Conservation (phyloP, 768 basidiomycete genomes). For the Auricularia auricula-judae region DNA sequence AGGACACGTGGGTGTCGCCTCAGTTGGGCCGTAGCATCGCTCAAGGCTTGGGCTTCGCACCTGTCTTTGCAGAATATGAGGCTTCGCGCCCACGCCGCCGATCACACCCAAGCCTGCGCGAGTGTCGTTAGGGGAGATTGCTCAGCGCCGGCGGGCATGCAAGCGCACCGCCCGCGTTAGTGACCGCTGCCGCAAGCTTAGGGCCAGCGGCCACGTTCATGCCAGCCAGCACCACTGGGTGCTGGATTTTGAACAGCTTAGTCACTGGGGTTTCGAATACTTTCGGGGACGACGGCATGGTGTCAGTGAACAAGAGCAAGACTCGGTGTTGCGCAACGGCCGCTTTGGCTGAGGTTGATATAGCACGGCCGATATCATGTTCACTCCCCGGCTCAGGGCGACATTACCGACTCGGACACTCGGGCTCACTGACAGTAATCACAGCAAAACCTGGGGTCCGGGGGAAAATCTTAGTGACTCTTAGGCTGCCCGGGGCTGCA, state of each 20-base stretch:
- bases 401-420: too few species aligned
- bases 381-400: not conserved
- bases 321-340: not conserved
- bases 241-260: slow-evolving; percentile 62
- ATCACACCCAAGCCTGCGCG: slow-evolving; percentile 53
- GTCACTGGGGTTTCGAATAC: slow-evolving; percentile 68
- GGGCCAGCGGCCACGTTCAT: slow-evolving; percentile 87
- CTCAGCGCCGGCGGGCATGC: not conserved
- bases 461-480: too few species aligned
- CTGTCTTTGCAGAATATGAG: slow-evolving; percentile 46
- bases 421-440: too few species aligned
- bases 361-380: not conserved
- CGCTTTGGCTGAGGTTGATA: not conserved
- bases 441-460: too few species aligned
- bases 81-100: slow-evolving; percentile 67
- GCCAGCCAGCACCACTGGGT: slow-evolving; percentile 79
- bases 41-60: slow-evolving; percentile 7
- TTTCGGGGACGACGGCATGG: slow-evolving; percentile 55
- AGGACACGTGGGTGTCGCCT: not conserved
- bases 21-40: not conserved
- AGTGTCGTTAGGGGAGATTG: slow-evolving; percentile 27
- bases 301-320: not conserved
- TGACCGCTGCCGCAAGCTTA: slow-evolving; percentile 77
- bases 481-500: too few species aligned
- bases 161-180: slow-evolving; percentile 49